Conservation (phyloP, 208 protist species). For the Tritrichomonas musculus region DNA sequence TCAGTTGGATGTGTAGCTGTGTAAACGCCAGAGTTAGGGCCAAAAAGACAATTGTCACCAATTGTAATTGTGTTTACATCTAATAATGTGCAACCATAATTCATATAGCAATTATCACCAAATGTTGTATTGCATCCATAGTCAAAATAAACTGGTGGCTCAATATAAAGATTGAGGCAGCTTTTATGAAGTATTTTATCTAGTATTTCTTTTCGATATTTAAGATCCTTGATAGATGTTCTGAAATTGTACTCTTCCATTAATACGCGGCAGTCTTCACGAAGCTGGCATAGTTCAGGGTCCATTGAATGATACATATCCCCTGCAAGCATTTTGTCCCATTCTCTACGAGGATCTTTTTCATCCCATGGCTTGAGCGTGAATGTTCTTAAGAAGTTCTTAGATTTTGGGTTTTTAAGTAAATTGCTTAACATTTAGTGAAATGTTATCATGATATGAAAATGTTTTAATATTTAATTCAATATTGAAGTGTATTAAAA, state of each 20-base stretch:
- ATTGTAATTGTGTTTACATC: constrained; percentile 62
- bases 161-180: constrained; percentile 51
- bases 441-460: too few species aligned
- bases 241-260: constrained; percentile 39
- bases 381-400: too few species aligned
- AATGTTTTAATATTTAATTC: too few species aligned
- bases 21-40: constrained; percentile 60
- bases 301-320: constrained; percentile 51
- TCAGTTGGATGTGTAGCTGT: constrained; percentile 64
- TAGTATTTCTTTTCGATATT: neutral
- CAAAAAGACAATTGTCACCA: constrained; percentile 58
- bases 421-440: too few species aligned
- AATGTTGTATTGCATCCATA: constrained; percentile 63
- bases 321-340: constrained; percentile 53
- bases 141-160: constrained; percentile 62
- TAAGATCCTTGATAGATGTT: constrained; percentile 37
- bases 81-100: constrained; percentile 63
- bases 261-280: constrained; percentile 46
- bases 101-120: constrained; percentile 58
- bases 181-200: neutral
- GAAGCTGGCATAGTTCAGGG: constrained; percentile 38
- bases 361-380: too few species aligned
- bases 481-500: too few species aligned
- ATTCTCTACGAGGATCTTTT: too few species aligned
- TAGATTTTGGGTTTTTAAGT: too few species aligned